Evolutionary conservation across 371 early-diverging fungal genomes (phyloP).

Genomic region (Circinella umbellata): DNA sequence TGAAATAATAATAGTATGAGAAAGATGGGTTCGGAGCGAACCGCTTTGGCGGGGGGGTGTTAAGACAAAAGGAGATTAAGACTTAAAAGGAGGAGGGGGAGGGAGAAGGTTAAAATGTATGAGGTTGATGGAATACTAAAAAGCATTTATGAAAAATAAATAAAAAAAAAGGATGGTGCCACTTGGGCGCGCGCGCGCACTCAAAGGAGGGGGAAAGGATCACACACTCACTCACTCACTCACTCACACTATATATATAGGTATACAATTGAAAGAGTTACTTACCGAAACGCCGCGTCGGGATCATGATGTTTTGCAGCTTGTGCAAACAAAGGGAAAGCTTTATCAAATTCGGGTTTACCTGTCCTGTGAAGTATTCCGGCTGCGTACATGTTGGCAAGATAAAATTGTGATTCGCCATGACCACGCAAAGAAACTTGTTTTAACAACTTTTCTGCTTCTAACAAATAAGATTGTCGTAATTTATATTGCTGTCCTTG

Average conservation of each 20-base stretch:
- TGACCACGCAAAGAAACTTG: slow-evolving; percentile 61
- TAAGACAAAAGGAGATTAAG: not conserved
- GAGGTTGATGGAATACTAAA: not conserved
- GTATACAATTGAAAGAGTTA: slow-evolving; percentile 14
- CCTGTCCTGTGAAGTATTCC: slow-evolving; percentile 51
- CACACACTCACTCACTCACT: too few species aligned
- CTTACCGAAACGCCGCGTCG: slow-evolving; percentile 63
- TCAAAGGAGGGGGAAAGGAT: too few species aligned
- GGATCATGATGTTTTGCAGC: slow-evolving; percentile 70
- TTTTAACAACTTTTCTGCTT: slow-evolving; percentile 60
- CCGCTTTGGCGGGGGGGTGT: too few species aligned
- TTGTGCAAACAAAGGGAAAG: slow-evolving; percentile 67
- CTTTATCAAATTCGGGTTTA: slow-evolving; percentile 66
- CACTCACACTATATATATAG: not conserved
- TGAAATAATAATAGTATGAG: too few species aligned
- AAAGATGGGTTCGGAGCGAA: too few species aligned
- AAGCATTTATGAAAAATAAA: too few species aligned
- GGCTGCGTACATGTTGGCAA: slow-evolving; percentile 65
- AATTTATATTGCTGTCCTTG: not conserved
- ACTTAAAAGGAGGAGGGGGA: not conserved
- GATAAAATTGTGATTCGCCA: slow-evolving; percentile 63
- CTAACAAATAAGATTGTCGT: slow-evolving; percentile 40
- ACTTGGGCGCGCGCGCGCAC: not conserved
- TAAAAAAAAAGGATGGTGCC: not conserved
- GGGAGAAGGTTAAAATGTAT: not conserved